These are phyloP conservation scores for Aphanocladium album DNA, from an alignment of 2,329 filamentous ascomycete genomes.

Conservation along the genomic window DNA sequence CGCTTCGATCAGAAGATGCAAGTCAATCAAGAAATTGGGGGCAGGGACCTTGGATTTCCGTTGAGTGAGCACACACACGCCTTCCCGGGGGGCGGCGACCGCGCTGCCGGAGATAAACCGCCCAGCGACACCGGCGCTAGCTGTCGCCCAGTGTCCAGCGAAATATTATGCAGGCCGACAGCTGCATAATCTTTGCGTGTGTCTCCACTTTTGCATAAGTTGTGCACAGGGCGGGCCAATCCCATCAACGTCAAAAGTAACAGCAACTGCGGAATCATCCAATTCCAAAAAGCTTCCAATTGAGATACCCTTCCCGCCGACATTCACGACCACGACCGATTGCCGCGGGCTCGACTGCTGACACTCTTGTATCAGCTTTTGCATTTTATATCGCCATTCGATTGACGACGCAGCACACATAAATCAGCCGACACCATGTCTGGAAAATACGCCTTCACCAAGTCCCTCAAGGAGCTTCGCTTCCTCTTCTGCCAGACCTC, in stretches of 20 bases:
- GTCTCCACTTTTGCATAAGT: constrained; percentile 1
- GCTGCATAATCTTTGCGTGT: not conserved
- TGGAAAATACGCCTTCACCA: constrained; percentile 85
- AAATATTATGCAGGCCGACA: too few species aligned
- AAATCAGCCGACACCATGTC: constrained; percentile 58
- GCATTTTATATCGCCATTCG: not conserved
- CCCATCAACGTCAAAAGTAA: constrained; percentile 6
- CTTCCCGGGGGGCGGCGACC: not conserved
- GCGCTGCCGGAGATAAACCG: constrained; percentile 12
- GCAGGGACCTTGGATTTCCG: not conserved
- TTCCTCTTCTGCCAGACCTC: constrained; percentile 97
- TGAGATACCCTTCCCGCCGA: not conserved
- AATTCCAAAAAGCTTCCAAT: not conserved
- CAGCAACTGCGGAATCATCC: not conserved
- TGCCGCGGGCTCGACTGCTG: not conserved
- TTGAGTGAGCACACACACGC: constrained; percentile 1
- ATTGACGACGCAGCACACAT: not conserved
- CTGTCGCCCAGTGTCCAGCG: too few species aligned
- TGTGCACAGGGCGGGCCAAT: constrained; percentile 8
- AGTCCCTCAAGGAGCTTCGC: constrained; percentile 87
- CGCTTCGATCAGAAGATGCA: not conserved
- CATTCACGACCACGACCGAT: not conserved
- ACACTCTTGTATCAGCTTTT: not conserved
- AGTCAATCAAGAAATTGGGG: not conserved
- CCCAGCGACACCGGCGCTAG: constrained; percentile 14